These are phyloP conservation scores for Boeremia exigua DNA, from an alignment of 2,329 filamentous ascomycete species.

Conservation along the genomic window DNA sequence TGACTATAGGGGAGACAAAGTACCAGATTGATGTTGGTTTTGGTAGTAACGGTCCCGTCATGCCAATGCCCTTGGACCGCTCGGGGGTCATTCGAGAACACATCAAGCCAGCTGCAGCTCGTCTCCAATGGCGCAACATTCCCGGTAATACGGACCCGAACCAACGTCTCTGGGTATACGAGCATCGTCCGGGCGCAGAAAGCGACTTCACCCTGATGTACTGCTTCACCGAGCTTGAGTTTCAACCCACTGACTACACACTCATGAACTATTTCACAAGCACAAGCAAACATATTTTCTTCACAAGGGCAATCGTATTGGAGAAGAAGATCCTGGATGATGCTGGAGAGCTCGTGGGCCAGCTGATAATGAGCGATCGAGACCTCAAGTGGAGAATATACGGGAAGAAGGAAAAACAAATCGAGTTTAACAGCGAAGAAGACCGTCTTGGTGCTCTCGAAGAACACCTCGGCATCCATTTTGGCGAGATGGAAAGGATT, in stretches of 20 bases:
- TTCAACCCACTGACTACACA: conserved; percentile 40
- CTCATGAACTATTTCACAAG: conserved; percentile 46
- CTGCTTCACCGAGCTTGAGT: conserved; percentile 62
- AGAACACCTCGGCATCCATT: conserved; percentile 53
- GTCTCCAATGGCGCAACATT: conserved; percentile 46
- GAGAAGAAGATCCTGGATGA: conserved; percentile 60
- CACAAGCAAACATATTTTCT: conserved; percentile 40
- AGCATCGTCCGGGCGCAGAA: conserved; percentile 45
- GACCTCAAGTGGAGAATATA: conserved; percentile 55
- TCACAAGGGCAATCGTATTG: conserved; percentile 39
- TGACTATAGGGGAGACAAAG: conserved; percentile 44
- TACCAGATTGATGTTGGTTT: conserved; percentile 55
- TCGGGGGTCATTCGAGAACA: conserved; percentile 33
- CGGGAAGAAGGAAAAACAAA: conserved; percentile 50
- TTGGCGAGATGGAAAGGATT: conserved; percentile 47
- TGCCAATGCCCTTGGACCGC: conserved; percentile 47
- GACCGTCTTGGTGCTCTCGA: conserved; percentile 53
- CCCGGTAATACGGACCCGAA: conserved; percentile 39
- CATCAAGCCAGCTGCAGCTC: conserved; percentile 38
- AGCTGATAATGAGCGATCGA: conserved; percentile 51
- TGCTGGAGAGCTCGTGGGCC: conserved; percentile 46
- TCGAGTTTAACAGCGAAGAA: conserved; percentile 51
- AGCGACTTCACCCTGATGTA: conserved; percentile 67
- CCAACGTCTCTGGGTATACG: conserved; percentile 54
- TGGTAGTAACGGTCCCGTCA: conserved; percentile 46